Base-by-base conservation (phyloP, 1,284 basidiomycete species). In the Rhodotorula mucilaginosa region DNA sequence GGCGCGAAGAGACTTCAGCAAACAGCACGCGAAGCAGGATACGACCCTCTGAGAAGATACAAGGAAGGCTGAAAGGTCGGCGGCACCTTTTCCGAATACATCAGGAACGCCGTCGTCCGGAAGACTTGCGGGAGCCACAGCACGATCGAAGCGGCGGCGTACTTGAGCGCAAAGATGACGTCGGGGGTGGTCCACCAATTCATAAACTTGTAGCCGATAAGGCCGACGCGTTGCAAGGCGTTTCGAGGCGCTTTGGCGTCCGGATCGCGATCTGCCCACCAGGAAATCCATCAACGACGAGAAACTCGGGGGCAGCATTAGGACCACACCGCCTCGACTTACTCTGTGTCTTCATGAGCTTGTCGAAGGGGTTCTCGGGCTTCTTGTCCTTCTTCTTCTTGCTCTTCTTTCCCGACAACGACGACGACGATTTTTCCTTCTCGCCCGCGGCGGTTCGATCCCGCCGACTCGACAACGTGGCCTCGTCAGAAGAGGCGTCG, bases 101-200 rank as follows among this genome's bases (percentile, higher is more conserved):
- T 81, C 67, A 86, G 84, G 47, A 57, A 64, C 19, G 84, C 87
- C 80, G 81, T 83, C 51, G 47, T 80, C 75, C 62, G 81, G 61
- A 85, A 79, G 0, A 88, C 84, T 3, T 83, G 78, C 0, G 87
- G 87, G 0, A 87, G 78, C 86, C 86, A 89, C 2, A 89, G 79
- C 0, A 84, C 84, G 47, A 89, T 79, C 0, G 84, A 84, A 12
- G 88, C 79, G 23, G 88, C 69, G 0, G 82, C 83, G 78, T 87
- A 87, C 74, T 87, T 86, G 78, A 87, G 81, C 0, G 85, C 84
- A 75, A 87, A 89, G 71, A 84, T 73, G 15, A 83, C 84, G 67
- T 86, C 83, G 0, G 84, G 79, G 0, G 83, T 84, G 67, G 80
- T 81, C 26, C 79, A 78, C 84, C 85, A 86, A 58, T 78, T 76